Conservation (phyloP, 805 yeast genomes). For the Lachancea sp. region DNA sequence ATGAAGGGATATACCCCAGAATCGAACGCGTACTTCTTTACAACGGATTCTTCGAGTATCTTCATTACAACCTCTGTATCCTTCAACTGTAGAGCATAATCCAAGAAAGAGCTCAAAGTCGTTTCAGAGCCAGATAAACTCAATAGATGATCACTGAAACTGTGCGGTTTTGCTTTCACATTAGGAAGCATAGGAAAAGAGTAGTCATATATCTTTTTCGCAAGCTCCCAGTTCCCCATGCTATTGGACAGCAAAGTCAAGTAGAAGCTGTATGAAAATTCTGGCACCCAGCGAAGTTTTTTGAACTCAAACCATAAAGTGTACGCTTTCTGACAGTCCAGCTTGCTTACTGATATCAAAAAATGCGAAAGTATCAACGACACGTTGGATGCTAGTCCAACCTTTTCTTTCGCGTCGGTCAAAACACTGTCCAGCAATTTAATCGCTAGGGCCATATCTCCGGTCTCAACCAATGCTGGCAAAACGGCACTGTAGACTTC, state of each 20-base stretch:
- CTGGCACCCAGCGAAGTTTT: constrained; percentile 37
- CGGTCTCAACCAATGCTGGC: constrained; percentile 46
- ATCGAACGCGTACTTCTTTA: constrained; percentile 31
- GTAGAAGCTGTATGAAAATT: constrained; percentile 37
- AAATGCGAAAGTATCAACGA: constrained; percentile 41
- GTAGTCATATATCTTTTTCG: constrained; percentile 34
- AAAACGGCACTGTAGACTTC: constrained; percentile 46
- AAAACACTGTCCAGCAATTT: constrained; percentile 51
- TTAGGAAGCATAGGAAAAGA: constrained; percentile 32
- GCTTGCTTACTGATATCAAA: constrained; percentile 34
- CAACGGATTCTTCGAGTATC: constrained; percentile 35
- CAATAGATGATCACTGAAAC: constrained; percentile 19
- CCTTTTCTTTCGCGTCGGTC: constrained; percentile 36
- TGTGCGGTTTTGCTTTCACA: constrained; percentile 5
- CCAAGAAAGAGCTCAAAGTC: constrained; percentile 21
- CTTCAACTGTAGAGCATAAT: constrained; percentile 25
- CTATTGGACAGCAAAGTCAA: constrained; percentile 31
- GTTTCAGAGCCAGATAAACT: constrained; percentile 23
- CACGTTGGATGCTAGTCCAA: constrained; percentile 32
- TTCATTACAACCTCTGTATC: constrained; percentile 33
- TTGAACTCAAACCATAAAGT: constrained; percentile 34
- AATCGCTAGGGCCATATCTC: constrained; percentile 46
- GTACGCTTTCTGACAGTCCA: constrained; percentile 32
- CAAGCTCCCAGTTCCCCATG: constrained; percentile 30
- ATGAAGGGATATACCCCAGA: constrained; percentile 30